Evolutionary conservation across 345 rosid species (phyloP), one percentile per base, ranked within the genome.

Genomic region (Erodium maritimum): DNA sequence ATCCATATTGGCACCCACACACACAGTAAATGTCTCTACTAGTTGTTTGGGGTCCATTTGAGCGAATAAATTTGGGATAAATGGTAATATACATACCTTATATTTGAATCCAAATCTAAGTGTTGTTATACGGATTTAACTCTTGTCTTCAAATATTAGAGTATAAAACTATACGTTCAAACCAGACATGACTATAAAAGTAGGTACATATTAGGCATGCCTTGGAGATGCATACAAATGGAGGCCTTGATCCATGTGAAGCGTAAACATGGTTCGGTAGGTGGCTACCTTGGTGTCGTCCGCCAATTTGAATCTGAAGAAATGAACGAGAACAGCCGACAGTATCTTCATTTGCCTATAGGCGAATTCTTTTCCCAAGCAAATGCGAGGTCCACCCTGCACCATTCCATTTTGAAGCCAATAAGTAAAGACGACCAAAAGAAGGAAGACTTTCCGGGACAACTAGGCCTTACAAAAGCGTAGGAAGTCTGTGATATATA

Each of bases 1-100:
- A 83, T 29, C 90, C 85, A 0, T 81, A 57, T 21, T 81, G 76
- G 85, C 70, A 77, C 5, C 73, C 79, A 54, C 37, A 29, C 5
- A 29, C 37, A 5, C 8, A 29, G 33, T 29, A 0, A 29, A 11
- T n/a, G n/a, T n/a, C n/a, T n/a, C n/a, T n/a, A n/a, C n/a, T n/a
- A n/a, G n/a, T n/a, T n/a, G n/a, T n/a, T n/a, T n/a, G n/a, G n/a
- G n/a, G n/a, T n/a, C n/a, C n/a, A n/a, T n/a, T n/a, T n/a, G n/a
- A n/a, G n/a, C n/a, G n/a, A n/a, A n/a, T n/a, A n/a, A n/a, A n/a
- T n/a, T n/a, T n/a, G n/a, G n/a, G n/a, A n/a, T n/a, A n/a, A n/a
- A n/a, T n/a, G n/a, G n/a, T n/a, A n/a, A n/a, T n/a, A n/a, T n/a
- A n/a, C n/a, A n/a, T n/a, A n/a, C n/a, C n/a, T n/a, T n/a, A n/a